Evolutionary conservation across 495 filamentous ascomycete species (phyloP).

Genomic region (Ramalina peruviana): DNA sequence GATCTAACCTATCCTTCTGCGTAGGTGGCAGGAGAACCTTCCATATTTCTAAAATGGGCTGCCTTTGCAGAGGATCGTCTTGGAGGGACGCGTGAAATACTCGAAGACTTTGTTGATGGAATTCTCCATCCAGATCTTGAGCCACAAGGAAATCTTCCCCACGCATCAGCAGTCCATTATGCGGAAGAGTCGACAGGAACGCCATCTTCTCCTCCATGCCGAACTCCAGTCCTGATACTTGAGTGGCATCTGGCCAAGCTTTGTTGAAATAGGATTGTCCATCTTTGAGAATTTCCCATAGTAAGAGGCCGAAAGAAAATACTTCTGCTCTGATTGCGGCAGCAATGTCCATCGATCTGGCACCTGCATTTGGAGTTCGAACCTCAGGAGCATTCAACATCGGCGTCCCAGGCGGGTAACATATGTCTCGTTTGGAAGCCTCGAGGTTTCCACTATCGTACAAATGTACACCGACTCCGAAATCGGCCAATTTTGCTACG

Average conservation of each 20-base stretch:
- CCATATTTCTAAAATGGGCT: no score
- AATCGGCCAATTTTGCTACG: not conserved
- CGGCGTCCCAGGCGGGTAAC: not conserved
- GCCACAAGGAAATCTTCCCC: no score
- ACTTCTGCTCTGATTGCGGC: not conserved
- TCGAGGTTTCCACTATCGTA: not conserved
- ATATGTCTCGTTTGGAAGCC: not conserved
- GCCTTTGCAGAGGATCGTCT: no score
- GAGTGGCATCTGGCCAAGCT: not conserved
- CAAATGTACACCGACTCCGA: not conserved
- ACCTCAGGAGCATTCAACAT: not conserved
- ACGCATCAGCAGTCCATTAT: no score
- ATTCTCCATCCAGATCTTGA: no score
- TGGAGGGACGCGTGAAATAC: no score
- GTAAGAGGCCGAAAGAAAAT: conserved; percentile 1
- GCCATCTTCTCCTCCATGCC: not conserved
- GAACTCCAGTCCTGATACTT: not conserved
- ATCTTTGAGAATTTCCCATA: not conserved
- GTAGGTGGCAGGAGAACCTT: no score
- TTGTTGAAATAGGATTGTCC: not conserved
- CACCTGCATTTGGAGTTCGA: not conserved
- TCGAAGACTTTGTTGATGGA: no score
- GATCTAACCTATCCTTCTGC: no score
- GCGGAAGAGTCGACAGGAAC: no score
- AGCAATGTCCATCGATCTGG: not conserved